Percentiles rank a stretch among this genome's conserved stretches.
These are phyloP conservation scores for Melampsora americana DNA, from an alignment of 1,284 basidiomycete genomes.

Conservation along the genomic window DNA sequence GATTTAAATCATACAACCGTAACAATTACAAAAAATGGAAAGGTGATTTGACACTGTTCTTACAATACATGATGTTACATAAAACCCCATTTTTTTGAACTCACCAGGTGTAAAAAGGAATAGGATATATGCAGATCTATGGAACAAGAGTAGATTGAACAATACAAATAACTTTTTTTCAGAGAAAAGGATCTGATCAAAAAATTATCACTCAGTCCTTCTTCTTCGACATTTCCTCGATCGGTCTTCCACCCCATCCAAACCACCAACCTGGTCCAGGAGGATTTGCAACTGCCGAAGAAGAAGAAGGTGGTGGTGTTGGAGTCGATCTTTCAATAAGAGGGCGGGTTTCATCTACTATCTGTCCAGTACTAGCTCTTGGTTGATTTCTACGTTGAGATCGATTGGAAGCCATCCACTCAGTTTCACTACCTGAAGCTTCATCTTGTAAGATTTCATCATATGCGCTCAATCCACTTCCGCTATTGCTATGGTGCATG, in stretches of 20 bases:
- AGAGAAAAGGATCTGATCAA: neutral
- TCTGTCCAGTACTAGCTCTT: neutral
- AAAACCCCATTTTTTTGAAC: too few relatives aligned
- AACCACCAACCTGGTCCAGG: conserved; percentile 9
- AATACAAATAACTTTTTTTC: too few relatives aligned
- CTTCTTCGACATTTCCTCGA: neutral
- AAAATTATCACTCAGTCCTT: neutral
- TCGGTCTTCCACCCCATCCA: conserved; percentile 1
- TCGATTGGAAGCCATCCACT: conserved; percentile 15
- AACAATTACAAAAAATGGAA: too few relatives aligned
- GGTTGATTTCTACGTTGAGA: neutral
- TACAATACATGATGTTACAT: too few relatives aligned
- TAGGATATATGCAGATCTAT: too few relatives aligned
- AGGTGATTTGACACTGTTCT: too few relatives aligned
- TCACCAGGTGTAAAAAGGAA: too few relatives aligned
- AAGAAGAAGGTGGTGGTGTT: neutral
- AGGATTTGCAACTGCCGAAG: neutral
- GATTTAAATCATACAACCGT: too few relatives aligned
- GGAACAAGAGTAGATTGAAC: too few relatives aligned
- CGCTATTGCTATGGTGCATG: neutral
- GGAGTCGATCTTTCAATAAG: neutral
- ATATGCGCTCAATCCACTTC: conserved; percentile 20
- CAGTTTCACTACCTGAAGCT: conserved; percentile 41
- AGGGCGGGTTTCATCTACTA: neutral
- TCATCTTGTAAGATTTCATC: conserved; percentile 40